phyloP scores from a whole-genome alignment of 2,329 filamentous ascomycete species.

The Endothia cerciana region DNA sequence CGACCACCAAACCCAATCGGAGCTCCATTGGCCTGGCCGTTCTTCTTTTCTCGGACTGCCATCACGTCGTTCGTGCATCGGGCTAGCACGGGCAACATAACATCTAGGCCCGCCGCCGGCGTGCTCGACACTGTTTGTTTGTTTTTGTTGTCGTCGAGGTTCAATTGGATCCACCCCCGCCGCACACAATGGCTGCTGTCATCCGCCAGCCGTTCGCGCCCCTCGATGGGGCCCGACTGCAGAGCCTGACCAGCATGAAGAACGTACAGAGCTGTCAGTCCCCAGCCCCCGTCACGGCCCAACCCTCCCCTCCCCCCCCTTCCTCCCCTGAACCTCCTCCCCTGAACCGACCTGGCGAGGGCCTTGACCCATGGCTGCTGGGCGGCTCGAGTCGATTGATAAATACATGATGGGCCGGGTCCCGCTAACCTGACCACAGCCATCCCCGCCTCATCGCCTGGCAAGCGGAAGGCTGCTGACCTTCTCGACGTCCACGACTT shows the following conservation, averaged over 20 bases:
- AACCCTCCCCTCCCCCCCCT: neutral
- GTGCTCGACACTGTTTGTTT: slow-evolving; percentile 22
- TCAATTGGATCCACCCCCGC: slow-evolving; percentile 3
- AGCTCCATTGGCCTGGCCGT: slow-evolving; percentile 20
- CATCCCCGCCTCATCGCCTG: slow-evolving; percentile 43
- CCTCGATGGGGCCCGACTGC: slow-evolving; percentile 69
- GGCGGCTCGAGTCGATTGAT: neutral
- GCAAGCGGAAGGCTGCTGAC: slow-evolving; percentile 62
- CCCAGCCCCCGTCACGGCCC: neutral
- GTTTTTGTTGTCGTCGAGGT: slow-evolving; percentile 17
- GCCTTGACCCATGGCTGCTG: slow-evolving; percentile 11
- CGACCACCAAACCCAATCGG: slow-evolving; percentile 24
- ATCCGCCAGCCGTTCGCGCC: slow-evolving; percentile 76
- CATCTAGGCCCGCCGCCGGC: slow-evolving; percentile 9
- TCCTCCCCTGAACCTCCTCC: neutral
- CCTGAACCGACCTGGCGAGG: neutral
- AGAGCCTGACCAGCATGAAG: slow-evolving; percentile 74
- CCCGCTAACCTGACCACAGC: slow-evolving; percentile 44
- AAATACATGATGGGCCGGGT: neutral
- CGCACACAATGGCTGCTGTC: slow-evolving; percentile 55
- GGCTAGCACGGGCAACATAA: slow-evolving; percentile 1
- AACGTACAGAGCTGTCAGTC: slow-evolving; percentile 75
- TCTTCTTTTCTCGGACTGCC: neutral
- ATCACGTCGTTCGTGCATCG: slow-evolving; percentile 19
- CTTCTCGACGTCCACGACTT: slow-evolving; percentile 55